Evolutionary conservation across 257 asterid genomes (phyloP), one percentile per base, ranked within the genome.

Genomic region (Leptodermis oblonga): DNA sequence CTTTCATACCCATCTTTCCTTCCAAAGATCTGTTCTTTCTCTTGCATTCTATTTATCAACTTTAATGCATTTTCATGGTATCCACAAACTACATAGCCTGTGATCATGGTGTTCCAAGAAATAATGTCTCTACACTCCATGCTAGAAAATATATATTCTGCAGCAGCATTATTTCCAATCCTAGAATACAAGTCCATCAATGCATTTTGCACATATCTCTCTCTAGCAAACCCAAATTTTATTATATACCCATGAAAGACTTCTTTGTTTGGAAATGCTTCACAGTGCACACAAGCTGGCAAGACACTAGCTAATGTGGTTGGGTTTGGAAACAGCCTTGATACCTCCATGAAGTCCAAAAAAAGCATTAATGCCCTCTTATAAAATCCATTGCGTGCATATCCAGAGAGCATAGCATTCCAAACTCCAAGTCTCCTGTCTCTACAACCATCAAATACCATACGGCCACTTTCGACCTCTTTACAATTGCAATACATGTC

Each of bases 351-450:
- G 76, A 89, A 74, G 42, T 81, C 84, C 84, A 79, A 78, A 76
- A 92, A 92, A 13, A 89, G 67, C 74, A 58, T 43, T 81, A 89
- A 73, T 22, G 94, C 87, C 66, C 85, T 81, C 34, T 48, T 71
- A 63, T 84, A 92, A 64, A 78, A 75, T 33, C 96, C 98, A 73
- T 85, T 92, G 56, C 87, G 92, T 7, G 94, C 70, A 82, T 85
- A 92, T 67, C 98, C 98, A 77, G 95, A 81, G 65, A 92, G 88
- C 98, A 89, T 89, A 65, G 96, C 96, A 84, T 92, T 92, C 95
- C 95, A 92, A 13, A 84, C 76, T 7, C 79, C 95, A 69, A 86
- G 88, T 67, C 78, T 85, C 67, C 85, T 76, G 71, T 83, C 85
- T 28, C 43, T 23, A 36, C 84, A 74, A 67, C 67, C 30, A 65